Base-by-base conservation (phyloP, 1,284 basidiomycete species). In the Cryptococcus sp. region DNA sequence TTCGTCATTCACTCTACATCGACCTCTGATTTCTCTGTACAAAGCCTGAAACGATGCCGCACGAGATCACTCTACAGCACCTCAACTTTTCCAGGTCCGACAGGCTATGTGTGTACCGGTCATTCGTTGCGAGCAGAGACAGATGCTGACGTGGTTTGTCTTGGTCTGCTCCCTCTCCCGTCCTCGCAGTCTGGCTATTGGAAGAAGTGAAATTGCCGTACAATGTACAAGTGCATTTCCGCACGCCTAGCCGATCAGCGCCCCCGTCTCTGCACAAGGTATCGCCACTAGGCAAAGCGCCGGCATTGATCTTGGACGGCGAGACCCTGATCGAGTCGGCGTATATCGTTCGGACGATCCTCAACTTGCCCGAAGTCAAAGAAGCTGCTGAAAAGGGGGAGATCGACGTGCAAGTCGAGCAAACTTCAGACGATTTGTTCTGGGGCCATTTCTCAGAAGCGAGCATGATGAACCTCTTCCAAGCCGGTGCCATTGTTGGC, bases 361-460 rank as follows among this genome's bases (percentile, higher is more conserved):
- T 75, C 2, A 17, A 40, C 5, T 57, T 72, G 4, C 56, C 57
- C 39, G 57, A 53, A 7, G 46, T 57, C 37, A 22, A 53, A n/a
- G 23, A 54, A 2, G 46, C 59, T 1, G 50, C 54, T 0, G 40
- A 52, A 19, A 46, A 50, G 20, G 58, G 54, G 6, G 54, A 55
- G 38, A 16, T 58, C n/a, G 56, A 62, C 25, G 52, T 58, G 19
- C 46, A 65, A 16, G 55, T 67, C 8, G 69, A 74, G 49, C 11
- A 48, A 3, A 54, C 48, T 2, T 52, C 69, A 1, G 62, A 62
- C 7, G 55, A 63, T 22, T 44, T 63, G 11, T 77, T 67, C 62
- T 77, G 72, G 73, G 49, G 53, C 44, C 69, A 74, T 62, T 75
- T 69, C 47, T 22, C 66, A 43, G 75, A 77, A 53, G 75, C 68